These are phyloP conservation scores for Acidiella bohemica DNA, from an alignment of 495 filamentous ascomycete species.

Conservation along the genomic window DNA sequence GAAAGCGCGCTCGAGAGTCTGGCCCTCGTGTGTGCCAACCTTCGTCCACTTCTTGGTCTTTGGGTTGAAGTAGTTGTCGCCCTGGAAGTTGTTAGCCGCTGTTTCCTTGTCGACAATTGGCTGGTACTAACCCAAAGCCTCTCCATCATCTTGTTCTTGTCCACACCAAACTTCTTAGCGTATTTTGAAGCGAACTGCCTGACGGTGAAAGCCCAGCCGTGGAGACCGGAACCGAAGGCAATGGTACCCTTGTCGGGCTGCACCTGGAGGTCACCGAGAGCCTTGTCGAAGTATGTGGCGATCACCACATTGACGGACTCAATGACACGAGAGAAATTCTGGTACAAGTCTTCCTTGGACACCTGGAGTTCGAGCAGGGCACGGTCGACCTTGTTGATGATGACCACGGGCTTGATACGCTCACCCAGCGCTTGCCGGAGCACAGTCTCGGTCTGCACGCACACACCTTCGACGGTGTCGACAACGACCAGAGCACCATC, in stretches of 20 bases:
- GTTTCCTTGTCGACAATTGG: neutral
- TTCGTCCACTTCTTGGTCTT: constrained; percentile 99
- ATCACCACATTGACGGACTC: constrained; percentile 99
- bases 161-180: constrained; percentile 99
- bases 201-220: constrained; percentile 99
- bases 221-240: constrained; percentile 98
- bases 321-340: constrained; percentile 97
- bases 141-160: constrained; percentile 99
- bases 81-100: constrained; percentile 35
- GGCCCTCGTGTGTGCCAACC: constrained; percentile 61
- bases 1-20: constrained; percentile 93
- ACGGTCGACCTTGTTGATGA: constrained; percentile 99
- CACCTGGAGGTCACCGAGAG: constrained; percentile 94
- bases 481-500: constrained; percentile 99
- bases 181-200: constrained; percentile 94
- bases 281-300: constrained; percentile 95
- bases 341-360: constrained; percentile 97
- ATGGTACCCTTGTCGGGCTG: constrained; percentile 93
- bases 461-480: constrained; percentile 98
- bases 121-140: constrained; percentile 77
- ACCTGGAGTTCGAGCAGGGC: constrained; percentile 96
- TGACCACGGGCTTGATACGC: constrained; percentile 98
- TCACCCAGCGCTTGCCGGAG: constrained; percentile 97
- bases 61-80: constrained; percentile 99
- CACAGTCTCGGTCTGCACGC: constrained; percentile 99